These are phyloP conservation scores for Nigrograna mackinnonii DNA, from an alignment of 2,329 filamentous ascomycete genomes.

Conservation along the genomic window DNA sequence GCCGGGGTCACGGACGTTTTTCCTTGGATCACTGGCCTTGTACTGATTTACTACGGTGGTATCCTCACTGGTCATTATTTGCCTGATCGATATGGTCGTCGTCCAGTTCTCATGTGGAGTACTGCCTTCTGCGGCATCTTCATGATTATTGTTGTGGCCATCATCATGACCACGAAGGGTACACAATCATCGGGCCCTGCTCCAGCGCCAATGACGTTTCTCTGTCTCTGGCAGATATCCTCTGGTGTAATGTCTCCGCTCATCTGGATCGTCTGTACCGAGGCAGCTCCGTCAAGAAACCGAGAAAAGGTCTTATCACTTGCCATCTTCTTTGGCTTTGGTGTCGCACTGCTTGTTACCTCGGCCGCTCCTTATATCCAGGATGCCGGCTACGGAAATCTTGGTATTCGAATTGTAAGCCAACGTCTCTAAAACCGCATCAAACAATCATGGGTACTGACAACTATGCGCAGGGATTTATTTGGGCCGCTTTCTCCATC, in stretches of 20 bases:
- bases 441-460: too few species aligned
- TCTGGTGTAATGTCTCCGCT: constrained; percentile 11
- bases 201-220: constrained; percentile 10
- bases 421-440: too few species aligned
- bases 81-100: constrained; percentile 9
- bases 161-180: constrained; percentile 4
- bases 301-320: too few species aligned
- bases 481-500: constrained; percentile 23
- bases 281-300: too few species aligned
- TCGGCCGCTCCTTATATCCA: too few species aligned
- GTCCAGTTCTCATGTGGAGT: constrained; percentile 12
- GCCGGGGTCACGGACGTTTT: constrained; percentile 13
- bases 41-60: constrained; percentile 9
- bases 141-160: constrained; percentile 6
- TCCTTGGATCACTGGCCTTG: constrained; percentile 13
- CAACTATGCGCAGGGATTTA: too few species aligned
- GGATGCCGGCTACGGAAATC: too few species aligned
- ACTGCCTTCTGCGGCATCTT: constrained; percentile 5
- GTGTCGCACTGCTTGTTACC: too few species aligned
- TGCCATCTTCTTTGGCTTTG: too few species aligned
- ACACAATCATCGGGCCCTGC: constrained; percentile 2
- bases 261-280: constrained; percentile 33
- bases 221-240: constrained; percentile 12
- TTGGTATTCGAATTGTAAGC: too few species aligned
- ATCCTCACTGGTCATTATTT: constrained; percentile 12